Conservation (phyloP, 2,329 filamentous ascomycete genomes). For the Phialophora verrucosa region DNA sequence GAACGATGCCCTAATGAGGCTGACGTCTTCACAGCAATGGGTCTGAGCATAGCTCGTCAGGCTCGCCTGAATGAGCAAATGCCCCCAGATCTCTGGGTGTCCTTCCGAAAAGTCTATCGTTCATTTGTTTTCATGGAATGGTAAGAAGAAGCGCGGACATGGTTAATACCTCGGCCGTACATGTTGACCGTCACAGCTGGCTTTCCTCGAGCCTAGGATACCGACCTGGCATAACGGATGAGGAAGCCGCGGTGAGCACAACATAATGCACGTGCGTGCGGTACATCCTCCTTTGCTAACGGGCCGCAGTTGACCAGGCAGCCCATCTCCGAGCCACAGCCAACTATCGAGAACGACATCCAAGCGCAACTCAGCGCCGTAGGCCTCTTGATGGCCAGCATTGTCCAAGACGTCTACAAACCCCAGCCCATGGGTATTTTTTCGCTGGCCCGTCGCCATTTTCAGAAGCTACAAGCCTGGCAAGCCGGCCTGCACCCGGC, state of each 20-base stretch:
- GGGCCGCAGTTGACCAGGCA: conserved; percentile 12
- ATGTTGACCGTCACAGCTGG: conserved; percentile 13
- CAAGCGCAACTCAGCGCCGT: conserved; percentile 22
- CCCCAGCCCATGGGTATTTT: conserved; percentile 13
- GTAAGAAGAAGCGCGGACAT: conserved; percentile 1
- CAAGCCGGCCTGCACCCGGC: conserved; percentile 8
- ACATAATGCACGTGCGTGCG: background rate
- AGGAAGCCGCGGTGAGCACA: conserved; percentile 18
- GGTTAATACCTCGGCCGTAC: background rate
- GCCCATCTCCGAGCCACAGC: conserved; percentile 19
- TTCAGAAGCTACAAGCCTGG: conserved; percentile 17
- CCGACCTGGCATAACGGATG: conserved; percentile 16
- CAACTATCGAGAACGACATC: conserved; percentile 21
- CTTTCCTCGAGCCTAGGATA: conserved; percentile 24
- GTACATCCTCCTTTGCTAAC: background rate
- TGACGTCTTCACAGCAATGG: conserved; percentile 14
- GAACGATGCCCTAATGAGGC: background rate
- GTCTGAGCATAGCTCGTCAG: conserved; percentile 21
- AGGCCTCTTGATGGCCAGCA: conserved; percentile 17
- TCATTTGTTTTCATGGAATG: conserved; percentile 27
- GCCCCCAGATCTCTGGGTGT: conserved; percentile 8
- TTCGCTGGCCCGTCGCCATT: conserved; percentile 14
- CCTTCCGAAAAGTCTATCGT: conserved; percentile 22
- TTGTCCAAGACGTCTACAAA: conserved; percentile 19
- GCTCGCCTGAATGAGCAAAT: conserved; percentile 19